Base-by-base conservation (phyloP, 2,329 filamentous ascomycete species). In the Phyllosticta capitalensis region DNA sequence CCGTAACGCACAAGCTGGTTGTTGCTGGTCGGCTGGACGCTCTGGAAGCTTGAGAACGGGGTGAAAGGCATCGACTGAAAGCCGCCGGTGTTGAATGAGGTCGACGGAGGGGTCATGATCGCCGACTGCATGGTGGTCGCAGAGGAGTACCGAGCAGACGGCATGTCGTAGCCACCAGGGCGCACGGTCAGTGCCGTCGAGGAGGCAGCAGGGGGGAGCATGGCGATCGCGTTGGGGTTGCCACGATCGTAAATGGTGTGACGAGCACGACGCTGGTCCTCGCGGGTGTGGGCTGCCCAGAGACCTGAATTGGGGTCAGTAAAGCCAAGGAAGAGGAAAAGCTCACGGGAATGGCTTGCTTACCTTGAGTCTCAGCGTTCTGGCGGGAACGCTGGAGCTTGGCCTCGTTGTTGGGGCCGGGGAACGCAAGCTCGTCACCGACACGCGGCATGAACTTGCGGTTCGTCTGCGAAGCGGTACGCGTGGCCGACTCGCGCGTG, bases 311-410 rank as follows among this genome's bases (percentile, higher is more conserved):
- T 19, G 12, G 24, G 17, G 38, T 20, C 26, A 60, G 58, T 33
- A 24, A 51, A 21, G 14, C 26, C 48, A 52, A 45, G 6, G n/a
- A 30, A 54, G 26, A 20, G 50, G 50, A 45, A 50, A 51, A 61
- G 52, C 24, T 26, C 4, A 7, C 54, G 58, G 17, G 59, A 56
- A 79, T 86, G 71, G 71, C 9, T 19, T 9, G 52, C 33, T 38
- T 55, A 48, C 33, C 54, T 20, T 61, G 59, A 1, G 60, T 61
- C 24, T 61, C 56, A 1, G 90, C 90, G 70, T 94, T 95, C 70
- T 95, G 89, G 62, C 89, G 87, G 65, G 89, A 94, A 62, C 91
- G 83, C 74, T 90, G 88, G 79, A 94, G 87, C 76, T 96, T 96
- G 0, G 88, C 89, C 59, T 85, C 81, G 68, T 96, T 96, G 75